phyloP scores from a whole-genome alignment of 106 monocot species.

The Apostasia ramifera region DNA sequence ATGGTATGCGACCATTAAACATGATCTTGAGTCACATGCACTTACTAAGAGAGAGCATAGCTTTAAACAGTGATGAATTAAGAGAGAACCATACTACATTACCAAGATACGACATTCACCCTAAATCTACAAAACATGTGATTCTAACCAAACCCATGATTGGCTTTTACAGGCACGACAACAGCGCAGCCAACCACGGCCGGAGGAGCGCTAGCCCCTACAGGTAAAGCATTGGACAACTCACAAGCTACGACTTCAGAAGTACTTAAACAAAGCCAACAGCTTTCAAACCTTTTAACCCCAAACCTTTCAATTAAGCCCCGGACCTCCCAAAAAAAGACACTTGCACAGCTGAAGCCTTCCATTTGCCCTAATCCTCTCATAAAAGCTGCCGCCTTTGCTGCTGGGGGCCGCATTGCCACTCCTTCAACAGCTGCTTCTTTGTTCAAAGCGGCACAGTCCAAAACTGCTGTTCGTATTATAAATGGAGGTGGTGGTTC shows the following conservation, averaged over 20 bases:
- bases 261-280: constrained; percentile 10
- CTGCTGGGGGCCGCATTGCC: constrained; percentile 68
- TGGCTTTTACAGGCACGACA: constrained; percentile 1
- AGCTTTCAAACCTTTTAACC: constrained; percentile 3
- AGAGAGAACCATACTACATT: too few relatives aligned
- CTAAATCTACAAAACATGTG: too few relatives aligned
- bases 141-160: background rate
- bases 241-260: constrained; percentile 19
- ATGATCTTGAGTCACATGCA: too few relatives aligned
- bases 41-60: too few relatives aligned
- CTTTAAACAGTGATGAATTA: too few relatives aligned
- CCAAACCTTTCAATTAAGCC: constrained; percentile 16
- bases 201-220: background rate
- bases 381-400: constrained; percentile 64
- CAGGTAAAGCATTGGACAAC: constrained; percentile 14
- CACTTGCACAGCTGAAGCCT: constrained; percentile 8
- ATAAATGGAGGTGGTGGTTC: constrained; percentile 19
- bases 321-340: constrained; percentile 13
- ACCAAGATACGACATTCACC: too few relatives aligned
- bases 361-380: constrained; percentile 21
- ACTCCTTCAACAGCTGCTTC: constrained; percentile 39
- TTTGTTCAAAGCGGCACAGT: constrained; percentile 54
- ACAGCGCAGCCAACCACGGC: constrained; percentile 3
- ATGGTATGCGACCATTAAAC: too few relatives aligned
- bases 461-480: constrained; percentile 51